A percentile compares a stretch with the other conserved stretches of the same genome.
Conservation (phyloP, 805 yeast species). For the Kuraishia ogatae region DNA sequence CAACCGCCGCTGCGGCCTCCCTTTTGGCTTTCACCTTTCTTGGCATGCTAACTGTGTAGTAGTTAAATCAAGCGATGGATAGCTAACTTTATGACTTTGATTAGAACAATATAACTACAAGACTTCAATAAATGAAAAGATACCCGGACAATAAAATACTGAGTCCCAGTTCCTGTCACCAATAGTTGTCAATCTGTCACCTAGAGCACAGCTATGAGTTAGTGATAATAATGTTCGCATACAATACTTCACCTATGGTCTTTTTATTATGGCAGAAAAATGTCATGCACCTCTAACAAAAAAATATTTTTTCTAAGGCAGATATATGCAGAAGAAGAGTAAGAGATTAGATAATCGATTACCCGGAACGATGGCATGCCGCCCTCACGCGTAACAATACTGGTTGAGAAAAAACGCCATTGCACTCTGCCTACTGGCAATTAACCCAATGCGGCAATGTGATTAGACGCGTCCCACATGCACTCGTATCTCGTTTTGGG, state of each 20-base stretch:
- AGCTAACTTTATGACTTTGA: too few relatives aligned
- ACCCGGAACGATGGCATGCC: slow-evolving; percentile 2
- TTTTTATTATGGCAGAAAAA: neutral
- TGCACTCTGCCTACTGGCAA: neutral
- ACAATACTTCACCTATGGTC: neutral
- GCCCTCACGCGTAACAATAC: neutral
- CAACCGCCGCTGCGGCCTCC: neutral
- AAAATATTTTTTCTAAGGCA: neutral
- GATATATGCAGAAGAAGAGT: neutral
- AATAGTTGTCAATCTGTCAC: neutral
- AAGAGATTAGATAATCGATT: neutral
- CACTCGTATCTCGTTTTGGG: neutral
- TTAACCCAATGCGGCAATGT: neutral
- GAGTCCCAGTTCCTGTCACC: neutral
- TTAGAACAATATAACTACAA: too few relatives aligned
- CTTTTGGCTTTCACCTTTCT: neutral
- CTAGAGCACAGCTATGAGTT: too few relatives aligned
- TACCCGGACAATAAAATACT: too few relatives aligned
- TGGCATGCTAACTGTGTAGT: neutral
- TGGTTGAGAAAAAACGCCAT: neutral
- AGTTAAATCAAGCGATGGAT: neutral
- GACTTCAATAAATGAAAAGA: too few relatives aligned
- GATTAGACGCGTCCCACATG: neutral
- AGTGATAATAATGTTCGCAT: neutral
- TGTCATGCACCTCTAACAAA: neutral